Base-by-base conservation (phyloP, 345 rosid genomes). In the Angophora floribunda region DNA sequence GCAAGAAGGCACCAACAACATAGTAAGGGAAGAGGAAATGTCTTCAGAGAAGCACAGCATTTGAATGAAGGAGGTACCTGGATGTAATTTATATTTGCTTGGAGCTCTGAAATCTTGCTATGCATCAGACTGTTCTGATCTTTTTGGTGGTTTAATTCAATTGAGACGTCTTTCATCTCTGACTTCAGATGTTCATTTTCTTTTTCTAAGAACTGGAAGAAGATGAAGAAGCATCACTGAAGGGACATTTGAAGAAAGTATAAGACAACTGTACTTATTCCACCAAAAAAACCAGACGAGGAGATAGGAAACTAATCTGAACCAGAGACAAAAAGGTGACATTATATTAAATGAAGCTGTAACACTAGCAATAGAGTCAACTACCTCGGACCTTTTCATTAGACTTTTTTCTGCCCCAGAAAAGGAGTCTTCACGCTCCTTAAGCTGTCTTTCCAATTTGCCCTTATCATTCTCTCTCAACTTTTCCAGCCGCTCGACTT, bases 311-410 rank as follows among this genome's bases (percentile, higher is more conserved):
- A 70, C 80, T 16, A 70, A 70, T 70, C 80, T 70, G 80, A 2
- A 70, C 80, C 80, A 70, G 24, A 7, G 12, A 30, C 84, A 85
- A n/a, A 61, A 59, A 11, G 13, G 41, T 32, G 80, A 32, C 47
- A 9, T 70, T 70, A 86, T 49, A 87, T 86, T 19, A 88, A 47
- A 85, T 55, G 75, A 51, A 57, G 59, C 57, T 63, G 88, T 86
- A 57, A 88, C 21, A 44, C 88, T 87, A 92, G 87, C 87, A 88
- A 87, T 91, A 92, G 92, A 92, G 91, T 80, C 52, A 92, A 90
- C 87, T 95, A 96, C 98, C 99, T 97, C 95, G 85, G 95, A 95
- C 94, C 97, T 95, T 87, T 96, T 88, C 85, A 89, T 94, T 50
- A 91, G 89, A 86, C 91, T 92, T 52, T 89, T 90, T 91, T 93